These are phyloP conservation scores for Umbilicaria muhlenbergii DNA, from an alignment of 495 filamentous ascomycete genomes.

Conservation along the genomic window DNA sequence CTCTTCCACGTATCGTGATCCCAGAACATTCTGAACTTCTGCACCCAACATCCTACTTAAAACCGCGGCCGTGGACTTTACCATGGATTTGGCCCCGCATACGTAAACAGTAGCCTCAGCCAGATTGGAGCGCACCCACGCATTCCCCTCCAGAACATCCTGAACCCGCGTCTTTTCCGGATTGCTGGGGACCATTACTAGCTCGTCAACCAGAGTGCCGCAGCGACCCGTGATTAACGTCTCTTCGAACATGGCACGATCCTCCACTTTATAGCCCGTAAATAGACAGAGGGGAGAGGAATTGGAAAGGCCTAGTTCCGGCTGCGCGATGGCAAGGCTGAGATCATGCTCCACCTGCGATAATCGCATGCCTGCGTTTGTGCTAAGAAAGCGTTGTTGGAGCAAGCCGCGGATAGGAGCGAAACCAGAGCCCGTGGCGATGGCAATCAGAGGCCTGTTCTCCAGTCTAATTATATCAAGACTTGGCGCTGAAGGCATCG, in stretches of 20 bases:
- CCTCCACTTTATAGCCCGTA: slow-evolving; percentile 2
- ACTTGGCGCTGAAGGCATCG: slow-evolving; percentile 4
- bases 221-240: slow-evolving; percentile 1
- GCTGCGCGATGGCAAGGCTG: neutral
- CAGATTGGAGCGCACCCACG: neutral
- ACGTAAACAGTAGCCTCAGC: slow-evolving; percentile 9
- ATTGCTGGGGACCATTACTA: slow-evolving; percentile 9
- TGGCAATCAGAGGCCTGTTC: slow-evolving; percentile 6
- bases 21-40: slow-evolving; percentile 4
- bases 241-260: neutral
- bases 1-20: slow-evolving; percentile 13
- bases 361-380: neutral
- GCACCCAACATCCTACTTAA: slow-evolving; percentile 9
- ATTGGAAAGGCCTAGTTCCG: slow-evolving; percentile 2
- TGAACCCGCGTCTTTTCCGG: slow-evolving; percentile 5
- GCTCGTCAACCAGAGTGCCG: slow-evolving; percentile 1
- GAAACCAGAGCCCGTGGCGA: slow-evolving; percentile 18
- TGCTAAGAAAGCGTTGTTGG: slow-evolving; percentile 6
- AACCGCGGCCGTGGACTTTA: neutral
- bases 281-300: slow-evolving; percentile 5
- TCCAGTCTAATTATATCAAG: neutral
- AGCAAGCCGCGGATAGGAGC: slow-evolving; percentile 14
- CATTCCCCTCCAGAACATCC: neutral
- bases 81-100: slow-evolving; percentile 4
- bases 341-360: neutral